Conservation (phyloP, 345 rosid genomes). For the Lepidium sativum region DNA sequence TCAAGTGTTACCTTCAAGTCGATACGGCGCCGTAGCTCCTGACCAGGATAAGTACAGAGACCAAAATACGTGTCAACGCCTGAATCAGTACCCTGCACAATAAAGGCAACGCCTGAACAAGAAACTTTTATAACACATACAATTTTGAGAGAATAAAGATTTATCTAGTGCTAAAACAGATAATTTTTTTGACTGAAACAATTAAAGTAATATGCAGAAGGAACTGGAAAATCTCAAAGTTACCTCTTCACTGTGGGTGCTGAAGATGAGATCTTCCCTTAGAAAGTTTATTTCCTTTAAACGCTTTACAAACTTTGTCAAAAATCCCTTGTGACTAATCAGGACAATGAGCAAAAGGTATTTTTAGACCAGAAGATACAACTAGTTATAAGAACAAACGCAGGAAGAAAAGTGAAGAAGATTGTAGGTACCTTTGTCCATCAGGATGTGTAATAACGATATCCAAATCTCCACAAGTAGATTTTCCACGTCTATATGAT, state of each 20-base stretch:
- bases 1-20: conserved; percentile 64
- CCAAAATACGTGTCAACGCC: conserved; percentile 94
- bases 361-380: conserved; percentile 11
- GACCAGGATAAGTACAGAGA: conserved; percentile 83
- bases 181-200: neutral
- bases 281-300: conserved; percentile 68
- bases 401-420: neutral
- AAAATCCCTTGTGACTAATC: conserved; percentile 80
- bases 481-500: conserved; percentile 93
- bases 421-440: conserved; percentile 53
- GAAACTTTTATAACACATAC: neutral
- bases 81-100: conserved; percentile 66
- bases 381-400: neutral
- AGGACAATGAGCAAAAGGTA: conserved; percentile 10
- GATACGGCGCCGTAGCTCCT: conserved; percentile 68
- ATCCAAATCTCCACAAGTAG: conserved; percentile 91
- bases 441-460: conserved; percentile 82
- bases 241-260: conserved; percentile 88
- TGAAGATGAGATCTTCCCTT: conserved; percentile 83
- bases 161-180: neutral
- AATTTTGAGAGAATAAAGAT: neutral
- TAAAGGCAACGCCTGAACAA: neutral
- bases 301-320: conserved; percentile 54
- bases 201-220: neutral
- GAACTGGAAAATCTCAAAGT: neutral